Evolutionary conservation across 2,329 filamentous ascomycete species (phyloP).

Genomic region (Graphilbum sp.): DNA sequence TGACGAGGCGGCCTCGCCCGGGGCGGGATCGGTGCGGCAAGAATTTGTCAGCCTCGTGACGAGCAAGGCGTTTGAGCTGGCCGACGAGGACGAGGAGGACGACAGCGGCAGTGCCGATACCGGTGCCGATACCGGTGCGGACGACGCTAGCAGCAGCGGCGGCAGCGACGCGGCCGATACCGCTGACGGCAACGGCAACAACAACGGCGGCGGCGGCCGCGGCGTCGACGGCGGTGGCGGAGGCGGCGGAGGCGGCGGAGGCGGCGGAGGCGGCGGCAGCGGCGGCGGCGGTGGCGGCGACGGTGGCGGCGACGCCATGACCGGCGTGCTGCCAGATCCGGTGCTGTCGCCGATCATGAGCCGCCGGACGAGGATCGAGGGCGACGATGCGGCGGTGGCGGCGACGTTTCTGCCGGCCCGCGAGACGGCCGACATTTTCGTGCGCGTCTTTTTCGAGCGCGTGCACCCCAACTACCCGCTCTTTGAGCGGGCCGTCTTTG

Average conservation of each 20-base stretch:
- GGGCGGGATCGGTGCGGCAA: conserved; percentile 3
- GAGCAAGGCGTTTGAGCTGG: conserved; percentile 7
- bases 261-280: too few species aligned
- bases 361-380: conserved; percentile 3
- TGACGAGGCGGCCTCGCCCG: too few species aligned
- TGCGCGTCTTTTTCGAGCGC: conserved; percentile 9
- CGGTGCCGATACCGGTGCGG: not conserved
- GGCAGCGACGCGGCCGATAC: too few species aligned
- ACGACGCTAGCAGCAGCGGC: not conserved
- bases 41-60: conserved; percentile 6
- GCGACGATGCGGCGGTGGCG: conserved; percentile 3
- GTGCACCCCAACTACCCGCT: conserved; percentile 9
- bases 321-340: not conserved
- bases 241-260: too few species aligned
- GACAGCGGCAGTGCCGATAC: not conserved
- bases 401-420: conserved; percentile 5
- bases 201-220: too few species aligned
- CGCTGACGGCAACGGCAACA: too few species aligned
- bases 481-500: conserved; percentile 5
- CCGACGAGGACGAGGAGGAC: conserved; percentile 1
- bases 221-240: too few species aligned
- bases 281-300: too few species aligned
- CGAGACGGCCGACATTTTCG: conserved; percentile 8
- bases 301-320: too few species aligned
- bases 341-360: not conserved